Base-by-base conservation (phyloP, 2,329 filamentous ascomycete species). In the Cladophialophora chaetospira region DNA sequence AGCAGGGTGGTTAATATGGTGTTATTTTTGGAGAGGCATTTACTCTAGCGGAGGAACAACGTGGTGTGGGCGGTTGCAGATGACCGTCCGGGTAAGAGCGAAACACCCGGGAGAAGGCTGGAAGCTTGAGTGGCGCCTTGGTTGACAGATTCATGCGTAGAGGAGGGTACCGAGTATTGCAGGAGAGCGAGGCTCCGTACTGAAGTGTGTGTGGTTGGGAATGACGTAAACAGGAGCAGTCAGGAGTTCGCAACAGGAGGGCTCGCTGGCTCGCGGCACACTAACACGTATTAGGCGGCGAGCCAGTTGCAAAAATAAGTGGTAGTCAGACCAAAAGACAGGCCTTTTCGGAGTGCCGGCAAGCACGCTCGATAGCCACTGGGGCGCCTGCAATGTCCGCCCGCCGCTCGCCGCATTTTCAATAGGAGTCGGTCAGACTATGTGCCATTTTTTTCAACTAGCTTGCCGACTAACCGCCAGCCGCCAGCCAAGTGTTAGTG, bases 201-300 rank as follows among this genome's bases (percentile, higher is more conserved):
- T 26, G 38, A 26, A 52, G 48, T 19, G 40, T 31, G 26, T 26
- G 6, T 5, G 11, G 19, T 28, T 21, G 23, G 28, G 29, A 8
- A 54, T 62, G 60, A 62, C 56, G 53, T 60, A 42, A 46, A 42
- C 52, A 57, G 59, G 54, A 45, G 52, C 15, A 50, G 15, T 3
- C 17, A 40, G 36, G 36, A 40, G 36, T 35, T n/a, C n/a, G 15
- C 13, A 19, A 36, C 47, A 40, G 44, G 31, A 53, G 43, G 26
- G 19, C 19, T 28, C 19, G 19, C 21, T 31, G 38, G 23, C 10
- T 28, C 52, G 33, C 36, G n/a, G n/a, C n/a, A n/a, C n/a, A n/a
- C n/a, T n/a, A n/a, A n/a, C n/a, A n/a, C n/a, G n/a, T n/a, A n/a
- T n/a, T n/a, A n/a, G n/a, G n/a, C n/a, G n/a, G n/a, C n/a, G n/a